Conservation (phyloP, 2,329 filamentous ascomycete genomes). For the Ophiosphaerella korrae region DNA sequence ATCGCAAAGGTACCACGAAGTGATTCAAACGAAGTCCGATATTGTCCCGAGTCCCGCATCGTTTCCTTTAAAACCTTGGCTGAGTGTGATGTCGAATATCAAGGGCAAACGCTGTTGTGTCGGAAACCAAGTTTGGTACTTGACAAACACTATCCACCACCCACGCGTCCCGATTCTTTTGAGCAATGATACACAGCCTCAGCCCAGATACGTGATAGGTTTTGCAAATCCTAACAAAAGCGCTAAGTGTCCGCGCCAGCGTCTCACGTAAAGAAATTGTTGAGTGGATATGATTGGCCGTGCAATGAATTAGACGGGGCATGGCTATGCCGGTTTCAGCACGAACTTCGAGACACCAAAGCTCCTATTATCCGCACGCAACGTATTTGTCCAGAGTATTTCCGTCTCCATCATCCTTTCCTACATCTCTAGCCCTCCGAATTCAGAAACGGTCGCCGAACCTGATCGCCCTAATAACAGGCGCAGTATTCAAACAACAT, state of each 20-base stretch:
- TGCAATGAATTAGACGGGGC: constrained; percentile 12
- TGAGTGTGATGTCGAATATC: not conserved
- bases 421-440: constrained; percentile 1
- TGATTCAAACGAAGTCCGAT: too few species aligned
- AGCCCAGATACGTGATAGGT: constrained; percentile 23
- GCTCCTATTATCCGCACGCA: constrained; percentile 15
- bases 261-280: constrained; percentile 27
- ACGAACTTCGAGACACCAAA: constrained; percentile 22
- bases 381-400: constrained; percentile 5
- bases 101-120: not conserved
- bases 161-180: not conserved
- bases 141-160: constrained; percentile 11
- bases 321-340: constrained; percentile 37
- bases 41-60: too few species aligned
- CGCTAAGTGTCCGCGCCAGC: constrained; percentile 31
- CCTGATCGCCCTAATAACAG: not conserved
- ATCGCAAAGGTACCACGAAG: too few species aligned
- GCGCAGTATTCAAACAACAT: not conserved
- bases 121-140: constrained; percentile 6
- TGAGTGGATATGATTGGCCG: constrained; percentile 25
- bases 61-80: too few species aligned
- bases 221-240: constrained; percentile 16
- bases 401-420: constrained; percentile 2
- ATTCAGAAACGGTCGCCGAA: not conserved
- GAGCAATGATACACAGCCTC: constrained; percentile 3